Conservation (phyloP, 2,329 filamentous ascomycete species). For the Colletotrichum sp. region DNA sequence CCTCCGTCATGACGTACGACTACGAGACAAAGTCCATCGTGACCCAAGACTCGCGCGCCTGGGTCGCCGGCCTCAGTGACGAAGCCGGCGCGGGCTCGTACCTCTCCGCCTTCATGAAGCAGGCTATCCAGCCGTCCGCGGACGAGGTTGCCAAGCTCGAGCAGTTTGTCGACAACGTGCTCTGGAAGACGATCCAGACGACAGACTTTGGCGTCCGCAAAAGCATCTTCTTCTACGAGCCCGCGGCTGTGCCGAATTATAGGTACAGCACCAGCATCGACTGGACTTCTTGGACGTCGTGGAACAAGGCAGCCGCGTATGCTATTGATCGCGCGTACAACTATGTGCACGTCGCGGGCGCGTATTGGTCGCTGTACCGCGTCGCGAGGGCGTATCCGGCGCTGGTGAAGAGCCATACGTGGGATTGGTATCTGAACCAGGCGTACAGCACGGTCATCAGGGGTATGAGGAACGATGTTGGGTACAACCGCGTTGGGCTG, state of each 20-base stretch:
- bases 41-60: constrained; percentile 54
- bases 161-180: constrained; percentile 53
- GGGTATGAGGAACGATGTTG: constrained; percentile 40
- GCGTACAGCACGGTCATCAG: constrained; percentile 55
- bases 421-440: constrained; percentile 61
- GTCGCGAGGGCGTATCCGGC: constrained; percentile 54
- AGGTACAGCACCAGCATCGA: constrained; percentile 47
- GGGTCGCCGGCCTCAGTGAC: constrained; percentile 65
- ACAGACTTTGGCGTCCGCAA: constrained; percentile 53
- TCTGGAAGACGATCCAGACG: constrained; percentile 54
- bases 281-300: constrained; percentile 57
- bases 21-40: constrained; percentile 48
- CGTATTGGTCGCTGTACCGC: constrained; percentile 64
- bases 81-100: constrained; percentile 63
- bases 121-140: constrained; percentile 52
- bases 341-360: constrained; percentile 60
- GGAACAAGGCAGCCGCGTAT: constrained; percentile 52
- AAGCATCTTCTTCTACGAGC: constrained; percentile 63
- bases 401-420: constrained; percentile 43
- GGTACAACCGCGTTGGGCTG: constrained; percentile 52
- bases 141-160: constrained; percentile 58
- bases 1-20: constrained; percentile 64
- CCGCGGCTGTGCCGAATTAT: constrained; percentile 44
- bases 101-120: constrained; percentile 60
- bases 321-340: constrained; percentile 59